Conservation (phyloP, 208 protist genomes). For the Novymonas esmeraldas region DNA sequence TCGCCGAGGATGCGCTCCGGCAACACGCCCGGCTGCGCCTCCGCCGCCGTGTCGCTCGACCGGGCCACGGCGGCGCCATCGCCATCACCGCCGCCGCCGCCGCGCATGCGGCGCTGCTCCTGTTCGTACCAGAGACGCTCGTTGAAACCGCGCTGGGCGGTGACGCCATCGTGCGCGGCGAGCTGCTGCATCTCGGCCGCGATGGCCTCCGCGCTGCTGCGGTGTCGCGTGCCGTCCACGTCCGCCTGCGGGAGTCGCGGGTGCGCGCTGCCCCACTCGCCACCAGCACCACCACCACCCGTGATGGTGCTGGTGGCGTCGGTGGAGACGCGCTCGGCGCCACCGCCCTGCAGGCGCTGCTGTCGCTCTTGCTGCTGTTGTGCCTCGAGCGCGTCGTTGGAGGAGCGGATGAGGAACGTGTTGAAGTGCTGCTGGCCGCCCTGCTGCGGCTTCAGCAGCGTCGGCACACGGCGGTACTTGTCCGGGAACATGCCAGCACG, state of each 20-base stretch:
- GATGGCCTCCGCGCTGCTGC: slow-evolving; percentile 46
- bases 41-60: neutral
- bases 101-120: slow-evolving; percentile 36
- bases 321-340: neutral
- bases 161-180: slow-evolving; percentile 57
- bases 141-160: slow-evolving; percentile 78
- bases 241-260: slow-evolving; percentile 73
- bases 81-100: neutral
- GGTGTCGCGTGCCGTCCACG: slow-evolving; percentile 39
- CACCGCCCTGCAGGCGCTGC: slow-evolving; percentile 2
- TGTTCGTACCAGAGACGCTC: slow-evolving; percentile 80
- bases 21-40: slow-evolving; percentile 16
- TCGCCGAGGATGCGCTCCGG: slow-evolving; percentile 73
- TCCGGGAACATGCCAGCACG: slow-evolving; percentile 82
- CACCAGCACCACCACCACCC: neutral
- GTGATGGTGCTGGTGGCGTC: neutral
- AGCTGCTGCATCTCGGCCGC: slow-evolving; percentile 63
- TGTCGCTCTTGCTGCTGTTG: slow-evolving; percentile 25
- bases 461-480: slow-evolving; percentile 84
- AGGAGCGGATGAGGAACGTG: slow-evolving; percentile 73
- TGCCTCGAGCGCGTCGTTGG: slow-evolving; percentile 52
- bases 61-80: neutral
- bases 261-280: slow-evolving; percentile 11
- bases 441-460: slow-evolving; percentile 81
- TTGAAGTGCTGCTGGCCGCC: slow-evolving; percentile 88